phyloP scores from a whole-genome alignment of 1,284 basidiomycete species.

The Cutaneotrichosporon sp. region DNA sequence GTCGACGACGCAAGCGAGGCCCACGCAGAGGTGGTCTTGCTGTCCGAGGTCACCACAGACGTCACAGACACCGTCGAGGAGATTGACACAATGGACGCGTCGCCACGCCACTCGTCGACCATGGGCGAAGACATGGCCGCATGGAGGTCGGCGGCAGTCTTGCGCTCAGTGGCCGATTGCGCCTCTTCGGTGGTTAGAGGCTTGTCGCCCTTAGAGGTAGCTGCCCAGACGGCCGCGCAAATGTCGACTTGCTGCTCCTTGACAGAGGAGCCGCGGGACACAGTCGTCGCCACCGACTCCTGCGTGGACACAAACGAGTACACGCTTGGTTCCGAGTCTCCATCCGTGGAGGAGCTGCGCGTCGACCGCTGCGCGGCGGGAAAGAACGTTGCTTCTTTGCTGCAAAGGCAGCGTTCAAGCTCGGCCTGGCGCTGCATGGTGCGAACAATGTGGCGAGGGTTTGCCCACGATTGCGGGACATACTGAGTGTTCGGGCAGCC shows the following conservation, averaged over 20 bases:
- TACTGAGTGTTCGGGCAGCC: slow-evolving; percentile 52
- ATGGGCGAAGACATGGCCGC: slow-evolving; percentile 39
- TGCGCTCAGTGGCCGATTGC: slow-evolving; percentile 13
- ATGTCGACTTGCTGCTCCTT: slow-evolving; percentile 2
- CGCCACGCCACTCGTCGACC: slow-evolving; percentile 18
- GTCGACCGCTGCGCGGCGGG: slow-evolving; percentile 13
- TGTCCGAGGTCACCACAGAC: slow-evolving; percentile 12
- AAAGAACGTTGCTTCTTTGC: slow-evolving; percentile 24
- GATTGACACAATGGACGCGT: slow-evolving; percentile 13
- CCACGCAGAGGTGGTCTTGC: slow-evolving; percentile 17
- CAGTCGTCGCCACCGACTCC: slow-evolving; percentile 22
- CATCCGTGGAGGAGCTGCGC: slow-evolving; percentile 19
- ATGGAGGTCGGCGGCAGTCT: slow-evolving; percentile 28
- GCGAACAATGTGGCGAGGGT: slow-evolving; percentile 59
- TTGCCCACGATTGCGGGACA: slow-evolving; percentile 63
- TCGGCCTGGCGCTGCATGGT: slow-evolving; percentile 59
- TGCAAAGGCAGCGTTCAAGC: slow-evolving; percentile 38
- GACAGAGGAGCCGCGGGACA: not conserved
- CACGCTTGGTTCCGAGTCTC: slow-evolving; percentile 22
- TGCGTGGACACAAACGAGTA: slow-evolving; percentile 18
- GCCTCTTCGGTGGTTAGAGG: slow-evolving; percentile 4
- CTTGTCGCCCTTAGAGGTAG: slow-evolving; percentile 2
- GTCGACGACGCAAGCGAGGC: slow-evolving; percentile 15
- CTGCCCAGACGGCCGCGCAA: slow-evolving; percentile 18
- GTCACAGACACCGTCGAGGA: slow-evolving; percentile 16